Evolutionary conservation across 2,329 filamentous ascomycete species (phyloP), one percentile per base, ranked within the genome.

Genomic region (Aspergillus pseudotamarii): DNA sequence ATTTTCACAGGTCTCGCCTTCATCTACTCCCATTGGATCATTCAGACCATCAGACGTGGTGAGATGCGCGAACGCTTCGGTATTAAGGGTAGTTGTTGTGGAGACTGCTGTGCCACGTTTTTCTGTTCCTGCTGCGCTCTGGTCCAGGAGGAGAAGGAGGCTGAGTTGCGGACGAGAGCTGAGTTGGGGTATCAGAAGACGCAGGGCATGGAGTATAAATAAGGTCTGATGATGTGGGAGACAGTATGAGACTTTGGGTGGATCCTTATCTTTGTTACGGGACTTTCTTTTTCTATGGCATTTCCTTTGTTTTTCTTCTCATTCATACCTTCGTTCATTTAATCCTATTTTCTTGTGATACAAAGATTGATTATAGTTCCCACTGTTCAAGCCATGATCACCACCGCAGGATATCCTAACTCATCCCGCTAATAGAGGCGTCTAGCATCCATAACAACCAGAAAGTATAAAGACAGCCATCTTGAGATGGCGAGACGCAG

Each of bases 101-200:
- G 65, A 10, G 69, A 71, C 53, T 70, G 68, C 62, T 67, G 66
- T 41, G 54, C 56, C 1, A 62, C 64, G 4, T 56, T 63, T 2
- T 71, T 60, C 16, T 69, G 68, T 43, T 60, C 62, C 4, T 71
- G 67, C 43, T 71, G 68, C 63, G 66, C 65, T 4, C 28, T 70
- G 8, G 56, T 70, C 0, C 68, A 71, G 50, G 68, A 70, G 30
- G 68, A 68, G 54, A 69, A 71, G 57, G 68, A 71, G 43, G 50
- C 60, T 8, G 64, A 69, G 57, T 43, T 70, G 55, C 53, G 68
- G 1, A 62, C 64, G 5, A 62, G 68, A 19, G 66, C 64, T 0
- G 63, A 68, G 57, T n/a, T 64, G 19, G 36, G 50, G 19, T 34
- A 53, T 28, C 46, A 50, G 23, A 50, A 28, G 46, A 50, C 23